A percentile compares a stretch with the other conserved stretches of the same genome.
Evolutionary conservation across 495 filamentous ascomycete genomes (phyloP).

Genomic region (Pyronema omphalodes): DNA sequence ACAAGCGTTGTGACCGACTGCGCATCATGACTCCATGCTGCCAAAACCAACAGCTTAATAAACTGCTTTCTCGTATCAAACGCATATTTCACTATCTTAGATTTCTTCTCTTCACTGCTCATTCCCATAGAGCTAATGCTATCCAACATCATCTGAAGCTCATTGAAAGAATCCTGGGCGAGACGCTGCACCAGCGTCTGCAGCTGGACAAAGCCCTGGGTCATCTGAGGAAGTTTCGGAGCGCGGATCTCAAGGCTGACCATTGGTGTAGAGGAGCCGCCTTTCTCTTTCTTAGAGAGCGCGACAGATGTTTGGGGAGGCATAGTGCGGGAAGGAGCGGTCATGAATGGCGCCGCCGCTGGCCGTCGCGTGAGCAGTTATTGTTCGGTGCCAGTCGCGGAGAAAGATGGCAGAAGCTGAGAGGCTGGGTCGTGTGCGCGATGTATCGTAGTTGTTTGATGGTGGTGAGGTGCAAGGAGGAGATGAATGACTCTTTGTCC

Average conservation of each 20-base stretch:
- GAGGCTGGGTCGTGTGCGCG: too few relatives aligned
- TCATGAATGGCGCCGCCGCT: too few relatives aligned
- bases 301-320: too few relatives aligned
- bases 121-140: slow-evolving; percentile 8
- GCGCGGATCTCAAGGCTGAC: slow-evolving; percentile 29
- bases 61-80: slow-evolving; percentile 49
- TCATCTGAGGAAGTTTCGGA: slow-evolving; percentile 65
- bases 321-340: too few relatives aligned
- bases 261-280: too few relatives aligned
- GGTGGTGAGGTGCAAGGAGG: too few relatives aligned
- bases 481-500: too few relatives aligned
- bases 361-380: too few relatives aligned
- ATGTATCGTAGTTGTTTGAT: too few relatives aligned
- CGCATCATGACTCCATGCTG: slow-evolving; percentile 68
- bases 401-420: too few relatives aligned
- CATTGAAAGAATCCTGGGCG: slow-evolving; percentile 63
- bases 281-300: too few relatives aligned
- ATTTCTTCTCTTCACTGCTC: slow-evolving; percentile 48
- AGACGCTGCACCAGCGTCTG: slow-evolving; percentile 51
- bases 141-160: slow-evolving; percentile 48
- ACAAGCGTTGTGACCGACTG: slow-evolving; percentile 62
- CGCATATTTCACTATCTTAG: slow-evolving; percentile 53
- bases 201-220: slow-evolving; percentile 52
- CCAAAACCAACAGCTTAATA: slow-evolving; percentile 76
- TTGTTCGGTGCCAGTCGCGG: too few relatives aligned